Evolutionary conservation across 805 yeast species (phyloP).

Genomic region (Maudiozyma saulgeensis): DNA sequence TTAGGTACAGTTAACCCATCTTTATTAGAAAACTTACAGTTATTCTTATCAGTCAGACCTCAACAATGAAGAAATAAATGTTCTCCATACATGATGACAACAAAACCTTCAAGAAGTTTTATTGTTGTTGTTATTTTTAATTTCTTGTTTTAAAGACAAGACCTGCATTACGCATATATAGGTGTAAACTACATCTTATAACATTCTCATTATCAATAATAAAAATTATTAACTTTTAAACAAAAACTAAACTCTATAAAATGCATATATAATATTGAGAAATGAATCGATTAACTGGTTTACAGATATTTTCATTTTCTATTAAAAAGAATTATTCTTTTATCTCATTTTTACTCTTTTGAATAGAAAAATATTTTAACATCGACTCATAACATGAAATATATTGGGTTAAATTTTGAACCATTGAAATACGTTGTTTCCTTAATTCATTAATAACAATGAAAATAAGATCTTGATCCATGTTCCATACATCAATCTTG

Average conservation of each 20-base stretch:
- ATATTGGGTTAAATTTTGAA: conserved; percentile 64
- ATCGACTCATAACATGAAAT: conserved; percentile 58
- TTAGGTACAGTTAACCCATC: conserved; percentile 14
- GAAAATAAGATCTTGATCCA: conserved; percentile 45
- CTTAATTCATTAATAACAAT: conserved; percentile 53
- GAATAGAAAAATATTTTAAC: conserved; percentile 22
- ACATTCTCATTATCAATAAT: too few relatives aligned
- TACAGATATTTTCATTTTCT: too few relatives aligned
- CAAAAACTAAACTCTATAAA: not conserved
- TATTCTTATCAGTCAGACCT: conserved; percentile 14
- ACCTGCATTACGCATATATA: too few relatives aligned
- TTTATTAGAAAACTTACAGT: conserved; percentile 20
- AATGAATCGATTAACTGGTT: not conserved
- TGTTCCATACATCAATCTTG: conserved; percentile 34
- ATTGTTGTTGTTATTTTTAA: too few relatives aligned
- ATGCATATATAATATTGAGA: not conserved
- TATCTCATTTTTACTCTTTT: conserved; percentile 4
- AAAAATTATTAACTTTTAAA: too few relatives aligned
- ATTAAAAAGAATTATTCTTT: not conserved
- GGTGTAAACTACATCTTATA: too few relatives aligned
- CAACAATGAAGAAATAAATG: not conserved
- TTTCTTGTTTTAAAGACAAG: too few relatives aligned
- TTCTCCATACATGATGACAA: not conserved
- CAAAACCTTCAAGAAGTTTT: too few relatives aligned
- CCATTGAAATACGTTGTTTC: conserved; percentile 67